These are phyloP conservation scores for Fragaria ananassa DNA, from an alignment of 306 rosid genomes.

Conservation along the genomic window DNA sequence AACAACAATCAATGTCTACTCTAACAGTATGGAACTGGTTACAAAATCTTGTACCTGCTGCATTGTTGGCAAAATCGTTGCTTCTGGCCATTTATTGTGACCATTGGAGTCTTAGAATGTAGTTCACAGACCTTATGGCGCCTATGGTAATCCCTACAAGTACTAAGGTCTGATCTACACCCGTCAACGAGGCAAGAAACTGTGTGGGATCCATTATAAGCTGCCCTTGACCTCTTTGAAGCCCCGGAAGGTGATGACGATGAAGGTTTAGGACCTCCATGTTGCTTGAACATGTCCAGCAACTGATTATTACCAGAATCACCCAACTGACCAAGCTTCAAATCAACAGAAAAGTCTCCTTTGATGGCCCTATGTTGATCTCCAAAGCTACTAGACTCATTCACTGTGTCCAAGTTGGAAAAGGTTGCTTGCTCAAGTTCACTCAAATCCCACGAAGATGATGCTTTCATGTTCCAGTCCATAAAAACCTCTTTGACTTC, in stretches of 20 bases:
- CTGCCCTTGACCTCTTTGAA: constrained; percentile 73
- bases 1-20: background rate
- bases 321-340: constrained; percentile 83
- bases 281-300: constrained; percentile 40
- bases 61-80: constrained; percentile 99
- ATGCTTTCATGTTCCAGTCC: constrained; percentile 90
- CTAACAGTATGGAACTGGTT: background rate
- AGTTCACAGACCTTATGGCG: constrained; percentile 98
- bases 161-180: constrained; percentile 78
- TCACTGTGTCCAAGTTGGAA: constrained; percentile 49
- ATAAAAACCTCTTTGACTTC: constrained; percentile 39
- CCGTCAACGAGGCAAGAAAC: constrained; percentile 90
- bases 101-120: constrained; percentile 86
- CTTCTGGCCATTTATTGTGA: constrained; percentile 70
- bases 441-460: constrained; percentile 73
- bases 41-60: constrained; percentile 62
- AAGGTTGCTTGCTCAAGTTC: constrained; percentile 55
- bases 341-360: constrained; percentile 78
- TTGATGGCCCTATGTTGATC: constrained; percentile 26
- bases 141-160: constrained; percentile 79
- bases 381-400: constrained; percentile 55
- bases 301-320: constrained; percentile 37
- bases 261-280: constrained; percentile 43
- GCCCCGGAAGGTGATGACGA: constrained; percentile 54
- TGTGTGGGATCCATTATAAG: constrained; percentile 47